Evolutionary conservation across 2,329 filamentous ascomycete species (phyloP).

Genomic region (Exophiala xenobiotica): DNA sequence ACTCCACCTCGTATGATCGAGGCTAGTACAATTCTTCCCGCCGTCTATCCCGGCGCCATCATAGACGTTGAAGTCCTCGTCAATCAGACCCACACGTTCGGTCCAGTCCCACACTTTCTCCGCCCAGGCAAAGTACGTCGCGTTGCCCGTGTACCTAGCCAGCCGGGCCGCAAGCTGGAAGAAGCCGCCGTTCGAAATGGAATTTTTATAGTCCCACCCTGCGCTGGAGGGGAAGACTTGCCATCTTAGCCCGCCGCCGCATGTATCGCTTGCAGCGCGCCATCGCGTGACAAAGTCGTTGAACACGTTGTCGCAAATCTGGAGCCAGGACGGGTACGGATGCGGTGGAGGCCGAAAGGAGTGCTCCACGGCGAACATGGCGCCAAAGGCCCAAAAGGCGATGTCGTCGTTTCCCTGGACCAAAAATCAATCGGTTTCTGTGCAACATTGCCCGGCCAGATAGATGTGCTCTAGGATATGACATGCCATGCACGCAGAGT

Average conservation of each 20-base stretch:
- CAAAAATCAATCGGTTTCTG: neutral
- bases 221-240: constrained; percentile 76
- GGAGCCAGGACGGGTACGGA: constrained; percentile 41
- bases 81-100: constrained; percentile 55
- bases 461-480: too few relatives aligned
- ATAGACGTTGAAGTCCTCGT: constrained; percentile 62
- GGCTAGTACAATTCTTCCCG: constrained; percentile 56
- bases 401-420: constrained; percentile 63
- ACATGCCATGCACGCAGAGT: too few relatives aligned
- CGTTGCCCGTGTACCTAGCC: constrained; percentile 73
- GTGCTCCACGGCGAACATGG: constrained; percentile 65
- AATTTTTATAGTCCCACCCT: constrained; percentile 60
- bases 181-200: constrained; percentile 56
- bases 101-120: constrained; percentile 60
- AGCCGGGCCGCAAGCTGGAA: constrained; percentile 65
- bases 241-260: constrained; percentile 76
- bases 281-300: constrained; percentile 68
- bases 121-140: constrained; percentile 75
- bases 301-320: constrained; percentile 69
- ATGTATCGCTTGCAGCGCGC: constrained; percentile 58
- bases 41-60: constrained; percentile 57
- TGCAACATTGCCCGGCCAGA: neutral
- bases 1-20: constrained; percentile 63
- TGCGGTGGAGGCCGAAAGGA: constrained; percentile 57
- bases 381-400: constrained; percentile 67